Evolutionary conservation across 306 rosid genomes (phyloP), one percentile per base, ranked within the genome.

Genomic region (Cicer arietinum): DNA sequence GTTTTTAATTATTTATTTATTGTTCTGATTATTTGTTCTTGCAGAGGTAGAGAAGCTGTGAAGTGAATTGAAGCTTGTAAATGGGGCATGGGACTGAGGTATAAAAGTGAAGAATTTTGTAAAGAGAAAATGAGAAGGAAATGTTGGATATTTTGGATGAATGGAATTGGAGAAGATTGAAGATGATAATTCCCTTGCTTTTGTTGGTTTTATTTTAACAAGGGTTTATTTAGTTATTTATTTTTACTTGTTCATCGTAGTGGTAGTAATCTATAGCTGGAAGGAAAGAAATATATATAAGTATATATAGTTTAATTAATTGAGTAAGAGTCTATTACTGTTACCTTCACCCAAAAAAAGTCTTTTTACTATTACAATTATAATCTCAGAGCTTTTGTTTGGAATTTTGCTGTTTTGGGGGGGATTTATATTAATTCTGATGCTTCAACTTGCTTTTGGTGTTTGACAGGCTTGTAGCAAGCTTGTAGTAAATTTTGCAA

Each of bases 381-480:
- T 71, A 37, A 69, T 58, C 13, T 78, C 72, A 41, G 75, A 69
- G 79, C 13, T 68, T 77, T 48, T 60, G 57, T 50, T 76, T 59
- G 68, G 56, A 52, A 52, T 52, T 53, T 70, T 44, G 18, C 53
- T 42, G 10, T 69, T 17, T n/a, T 17, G 35, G 8, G 11, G 37
- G 6, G 22, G 30, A 14, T 1, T 63, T 64, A 78, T 56, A 60
- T 72, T 82, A 62, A 68, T 85, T 86, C 86, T 85, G 81, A 84
- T 82, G 30, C 51, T 25, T 81, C 71, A 69, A 78, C 86, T 74
- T 46, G 25, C 7, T 84, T 77, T 78, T 83, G 58, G 78, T 72
- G 84, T 90, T 85, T 87, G 80, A 82, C 90, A 84, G 90, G 79
- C 94, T 87, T 85, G 85, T 82, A 53, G 71, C 86, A 54, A 77